Evolutionary conservation across 768 basidiomycete species (phyloP).

Genomic region (Gymnopilus dilepis): DNA sequence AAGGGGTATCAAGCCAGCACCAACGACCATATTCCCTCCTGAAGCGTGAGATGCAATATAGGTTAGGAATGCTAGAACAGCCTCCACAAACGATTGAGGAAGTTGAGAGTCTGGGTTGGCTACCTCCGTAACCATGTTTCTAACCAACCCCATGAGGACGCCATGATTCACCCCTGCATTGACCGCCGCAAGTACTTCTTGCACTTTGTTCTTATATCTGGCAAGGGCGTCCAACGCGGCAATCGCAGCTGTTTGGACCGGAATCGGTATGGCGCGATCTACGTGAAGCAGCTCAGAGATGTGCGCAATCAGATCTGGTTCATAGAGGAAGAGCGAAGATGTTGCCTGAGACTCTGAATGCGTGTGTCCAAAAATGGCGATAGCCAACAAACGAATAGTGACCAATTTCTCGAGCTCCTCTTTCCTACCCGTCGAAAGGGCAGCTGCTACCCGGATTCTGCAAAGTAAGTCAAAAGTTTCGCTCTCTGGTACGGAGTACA

Average conservation of each 20-base stretch:
- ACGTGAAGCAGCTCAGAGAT: conserved; percentile 89
- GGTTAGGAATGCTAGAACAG: conserved; percentile 84
- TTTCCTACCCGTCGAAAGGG: conserved; percentile 61
- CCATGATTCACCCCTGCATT: conserved; percentile 98
- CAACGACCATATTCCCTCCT: conserved; percentile 92
- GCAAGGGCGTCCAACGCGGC: conserved; percentile 90
- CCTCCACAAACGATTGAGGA: conserved; percentile 81
- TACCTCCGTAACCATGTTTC: conserved; percentile 80
- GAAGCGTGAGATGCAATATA: conserved; percentile 85
- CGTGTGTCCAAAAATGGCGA: conserved; percentile 91
- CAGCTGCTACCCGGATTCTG: conserved; percentile 81
- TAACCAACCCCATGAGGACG: conserved; percentile 86
- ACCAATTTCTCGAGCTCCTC: conserved; percentile 81
- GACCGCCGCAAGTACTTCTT: conserved; percentile 87
- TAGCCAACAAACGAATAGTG: conserved; percentile 79
- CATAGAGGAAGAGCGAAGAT: conserved; percentile 88
- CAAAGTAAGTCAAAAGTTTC: conserved; percentile 91
- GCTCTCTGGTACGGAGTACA: conserved; percentile 71
- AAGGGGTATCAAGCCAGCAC: conserved; percentile 89
- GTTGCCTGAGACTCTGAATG: conserved; percentile 79
- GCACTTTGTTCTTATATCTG: conserved; percentile 80
- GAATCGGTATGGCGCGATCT: conserved; percentile 69
- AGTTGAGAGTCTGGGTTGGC: conserved; percentile 66
- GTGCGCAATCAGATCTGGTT: conserved; percentile 89
- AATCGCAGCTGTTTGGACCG: conserved; percentile 84